Evolutionary conservation across 75 land plant species (phyloP).

Genomic region (Chamaecyparis obtusa): DNA sequence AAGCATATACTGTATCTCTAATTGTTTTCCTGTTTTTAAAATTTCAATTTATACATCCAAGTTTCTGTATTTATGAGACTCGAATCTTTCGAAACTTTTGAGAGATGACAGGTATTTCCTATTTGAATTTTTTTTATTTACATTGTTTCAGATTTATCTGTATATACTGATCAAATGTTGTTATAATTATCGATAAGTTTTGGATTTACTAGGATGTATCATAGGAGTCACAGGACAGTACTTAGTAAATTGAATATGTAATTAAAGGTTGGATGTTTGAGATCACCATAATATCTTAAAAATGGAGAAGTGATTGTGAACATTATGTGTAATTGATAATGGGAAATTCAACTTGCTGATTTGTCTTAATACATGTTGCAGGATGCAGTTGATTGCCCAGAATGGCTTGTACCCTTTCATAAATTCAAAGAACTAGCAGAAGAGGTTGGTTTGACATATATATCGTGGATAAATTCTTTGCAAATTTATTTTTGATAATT

Average conservation of each 20-base stretch:
- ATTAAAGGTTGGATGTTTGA: not conserved
- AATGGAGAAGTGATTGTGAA: not conserved
- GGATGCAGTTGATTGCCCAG: conserved; percentile 99
- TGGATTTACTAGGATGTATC: not conserved
- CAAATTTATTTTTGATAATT: not conserved
- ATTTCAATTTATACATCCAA: too few species aligned
- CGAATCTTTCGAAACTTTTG: too few species aligned
- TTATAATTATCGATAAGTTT: not conserved
- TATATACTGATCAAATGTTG: not conserved
- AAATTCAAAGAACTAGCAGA: conserved; percentile 71
- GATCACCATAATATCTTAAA: not conserved
- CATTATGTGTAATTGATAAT: not conserved
- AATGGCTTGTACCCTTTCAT: conserved; percentile 88
- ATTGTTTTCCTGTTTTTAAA: too few species aligned
- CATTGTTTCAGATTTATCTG: not conserved
- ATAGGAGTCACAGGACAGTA: not conserved
- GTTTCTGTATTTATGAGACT: too few species aligned
- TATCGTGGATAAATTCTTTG: not conserved
- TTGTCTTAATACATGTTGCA: conserved; percentile 20
- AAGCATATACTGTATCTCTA: too few species aligned
- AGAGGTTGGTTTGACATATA: conserved; percentile 42
- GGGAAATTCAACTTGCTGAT: not conserved
- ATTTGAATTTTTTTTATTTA: too few species aligned
- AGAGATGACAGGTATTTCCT: too few species aligned
- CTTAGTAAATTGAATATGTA: not conserved